A percentile compares a stretch with the other conserved stretches of the same genome.
Evolutionary conservation across 768 basidiomycete species (phyloP).

Genomic region (Naganishia friedmannii): DNA sequence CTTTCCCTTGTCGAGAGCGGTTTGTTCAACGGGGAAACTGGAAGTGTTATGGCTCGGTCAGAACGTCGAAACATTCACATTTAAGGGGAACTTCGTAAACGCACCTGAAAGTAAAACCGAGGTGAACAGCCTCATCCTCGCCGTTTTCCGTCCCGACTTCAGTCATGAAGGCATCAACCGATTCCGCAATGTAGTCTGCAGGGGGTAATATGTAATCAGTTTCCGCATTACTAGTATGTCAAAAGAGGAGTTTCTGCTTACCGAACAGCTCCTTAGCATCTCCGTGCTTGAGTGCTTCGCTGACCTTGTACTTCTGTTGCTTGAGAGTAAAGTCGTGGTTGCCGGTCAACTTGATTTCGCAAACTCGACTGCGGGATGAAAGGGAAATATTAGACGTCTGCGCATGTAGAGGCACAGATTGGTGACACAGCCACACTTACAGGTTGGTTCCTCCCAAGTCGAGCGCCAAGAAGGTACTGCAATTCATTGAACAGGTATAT

Average conservation of each 20-base stretch:
- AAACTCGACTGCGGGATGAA: conserved; percentile 68
- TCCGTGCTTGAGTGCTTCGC: conserved; percentile 86
- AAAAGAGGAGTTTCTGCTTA: conserved; percentile 49
- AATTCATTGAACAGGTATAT: neutral
- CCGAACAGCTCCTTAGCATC: conserved; percentile 84
- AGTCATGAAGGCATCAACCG: conserved; percentile 91
- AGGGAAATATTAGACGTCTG: neutral
- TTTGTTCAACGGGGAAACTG: conserved; percentile 96
- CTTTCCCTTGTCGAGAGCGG: conserved; percentile 81
- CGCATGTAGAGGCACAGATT: neutral
- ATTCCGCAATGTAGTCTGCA: conserved; percentile 93
- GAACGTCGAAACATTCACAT: neutral
- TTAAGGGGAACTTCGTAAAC: conserved; percentile 19
- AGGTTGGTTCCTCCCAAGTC: conserved; percentile 98
- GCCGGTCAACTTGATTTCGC: conserved; percentile 86
- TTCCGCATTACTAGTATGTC: neutral
- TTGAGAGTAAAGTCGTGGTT: conserved; percentile 82
- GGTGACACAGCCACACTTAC: conserved; percentile 57
- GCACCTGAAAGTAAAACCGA: conserved; percentile 80
- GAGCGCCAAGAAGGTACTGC: conserved; percentile 87
- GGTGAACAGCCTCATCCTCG: conserved; percentile 55
- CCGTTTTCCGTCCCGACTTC: conserved; percentile 55
- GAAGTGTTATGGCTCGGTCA: neutral
- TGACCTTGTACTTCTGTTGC: conserved; percentile 96
- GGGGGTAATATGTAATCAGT: neutral